phyloP scores from a whole-genome alignment of 1,284 basidiomycete species.

The Ustilago curta region DNA sequence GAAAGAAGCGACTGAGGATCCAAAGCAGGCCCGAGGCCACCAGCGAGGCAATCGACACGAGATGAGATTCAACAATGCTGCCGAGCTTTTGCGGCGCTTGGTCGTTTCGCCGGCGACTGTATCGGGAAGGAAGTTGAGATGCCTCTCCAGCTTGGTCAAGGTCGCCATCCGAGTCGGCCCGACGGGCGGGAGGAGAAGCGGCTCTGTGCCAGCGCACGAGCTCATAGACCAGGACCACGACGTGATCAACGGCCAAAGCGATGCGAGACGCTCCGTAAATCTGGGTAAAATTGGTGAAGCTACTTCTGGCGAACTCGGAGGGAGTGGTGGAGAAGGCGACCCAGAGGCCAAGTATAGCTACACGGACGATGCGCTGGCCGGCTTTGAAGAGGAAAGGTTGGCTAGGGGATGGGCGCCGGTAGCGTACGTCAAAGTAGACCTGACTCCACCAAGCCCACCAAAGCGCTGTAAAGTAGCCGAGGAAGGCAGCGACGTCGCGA shows the following conservation, averaged over 20 bases:
- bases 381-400: constrained; percentile 33
- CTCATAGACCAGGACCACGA: constrained; percentile 17
- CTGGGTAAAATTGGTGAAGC: constrained; percentile 47
- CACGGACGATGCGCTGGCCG: constrained; percentile 33
- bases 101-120: neutral
- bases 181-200: neutral
- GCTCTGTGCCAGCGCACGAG: constrained; percentile 12
- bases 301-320: constrained; percentile 43
- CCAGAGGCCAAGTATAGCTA: constrained; percentile 41
- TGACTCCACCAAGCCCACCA: constrained; percentile 56
- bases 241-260: constrained; percentile 28
- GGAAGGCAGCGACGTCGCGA: constrained; percentile 34
- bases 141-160: neutral
- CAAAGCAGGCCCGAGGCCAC: constrained; percentile 37
- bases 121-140: neutral
- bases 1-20: constrained; percentile 36
- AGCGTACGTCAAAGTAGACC: constrained; percentile 47
- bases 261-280: constrained; percentile 42
- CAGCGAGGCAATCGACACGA: constrained; percentile 28
- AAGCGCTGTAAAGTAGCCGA: constrained; percentile 42
- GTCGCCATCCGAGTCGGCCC: neutral
- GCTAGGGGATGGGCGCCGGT: constrained; percentile 20
- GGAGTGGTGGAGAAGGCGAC: constrained; percentile 46
- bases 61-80: constrained; percentile 15
- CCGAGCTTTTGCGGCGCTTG: neutral